Evolutionary conservation across 2,329 filamentous ascomycete species (phyloP), one percentile per base, ranked within the genome.

Genomic region (Decorospora gaudefroyi): DNA sequence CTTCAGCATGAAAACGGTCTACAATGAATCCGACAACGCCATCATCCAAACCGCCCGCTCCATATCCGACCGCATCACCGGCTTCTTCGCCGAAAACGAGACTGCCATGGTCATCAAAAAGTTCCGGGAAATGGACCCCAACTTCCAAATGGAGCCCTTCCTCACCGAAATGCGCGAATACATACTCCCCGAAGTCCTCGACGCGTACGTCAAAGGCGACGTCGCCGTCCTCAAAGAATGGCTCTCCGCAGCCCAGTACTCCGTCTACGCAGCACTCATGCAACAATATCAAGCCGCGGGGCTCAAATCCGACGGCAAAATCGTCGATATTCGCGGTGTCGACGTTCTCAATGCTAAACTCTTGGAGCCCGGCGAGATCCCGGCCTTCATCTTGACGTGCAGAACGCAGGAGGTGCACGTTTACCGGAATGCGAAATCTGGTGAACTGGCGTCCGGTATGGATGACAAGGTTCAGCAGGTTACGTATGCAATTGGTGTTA

Each of bases 11-110:
- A 91, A 92, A 73, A 84, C 82, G 43, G 85, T 85, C 43, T 97
- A 97, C 75, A 87, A 95, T 57, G 93, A 99, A 74, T 97, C 93
- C 8, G 93, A 99, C 68, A 99, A 99, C 71, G 92, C 93, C 5
- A 79, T 99, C 29, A 89, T 99, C 53, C 88, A 85, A 32, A 97
- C 92, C 0, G 93, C 91, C 1, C 87, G 93, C 67, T 90, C 89
- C 70, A 96, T 99, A 59, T 92, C 91, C 21, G 93, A 99, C 71
- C 84, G 87, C 45, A 84, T 99, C 26, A 90, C 88, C 32, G 90
- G 93, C 18, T 99, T 96, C 76, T 99, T 99, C 58, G 93, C 93
- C 51, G 93, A 99, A 72, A 99, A 97, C 71, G 93, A 99, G 76
- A 96, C 90, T 0, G 93, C 93, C 19, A 87, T 86, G 81, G 93